Evolutionary conservation across 345 rosid genomes (phyloP).

Genomic region (Angophora floribunda): DNA sequence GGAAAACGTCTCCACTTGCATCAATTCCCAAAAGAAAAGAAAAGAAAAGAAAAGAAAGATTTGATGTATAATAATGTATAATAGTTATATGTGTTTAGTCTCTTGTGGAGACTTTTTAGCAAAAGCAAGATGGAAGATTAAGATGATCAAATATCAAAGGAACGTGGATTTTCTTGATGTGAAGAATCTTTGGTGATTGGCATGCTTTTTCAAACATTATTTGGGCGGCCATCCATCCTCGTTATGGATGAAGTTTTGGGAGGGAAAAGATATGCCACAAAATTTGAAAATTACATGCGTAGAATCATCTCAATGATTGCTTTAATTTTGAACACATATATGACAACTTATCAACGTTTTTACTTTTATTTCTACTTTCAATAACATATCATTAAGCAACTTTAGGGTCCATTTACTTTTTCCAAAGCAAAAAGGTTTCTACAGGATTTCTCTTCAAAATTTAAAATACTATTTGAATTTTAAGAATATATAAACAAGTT

Average conservation of each 20-base stretch:
- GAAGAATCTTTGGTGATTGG: neutral
- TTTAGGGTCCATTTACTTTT: neutral
- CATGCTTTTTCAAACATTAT: neutral
- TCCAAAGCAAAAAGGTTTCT: neutral
- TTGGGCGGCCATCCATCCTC: neutral
- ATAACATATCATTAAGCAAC: neutral
- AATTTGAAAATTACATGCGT: neutral
- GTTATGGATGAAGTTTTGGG: neutral
- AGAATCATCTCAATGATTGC: neutral
- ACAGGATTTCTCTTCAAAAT: neutral
- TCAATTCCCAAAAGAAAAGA: neutral
- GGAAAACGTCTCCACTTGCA: neutral
- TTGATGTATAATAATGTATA: neutral
- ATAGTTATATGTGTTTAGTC: neutral
- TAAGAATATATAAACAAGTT: neutral
- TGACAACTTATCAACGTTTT: neutral
- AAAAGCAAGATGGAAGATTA: neutral
- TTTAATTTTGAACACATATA: neutral
- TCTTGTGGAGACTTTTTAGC: neutral
- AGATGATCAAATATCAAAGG: neutral
- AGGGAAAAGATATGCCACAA: neutral
- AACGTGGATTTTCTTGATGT: neutral
- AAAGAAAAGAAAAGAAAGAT: neutral
- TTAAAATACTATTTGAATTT: neutral
- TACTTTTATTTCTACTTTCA: neutral